These are phyloP conservation scores for Punica granatum DNA, from an alignment of 345 rosid genomes.

Conservation along the genomic window DNA sequence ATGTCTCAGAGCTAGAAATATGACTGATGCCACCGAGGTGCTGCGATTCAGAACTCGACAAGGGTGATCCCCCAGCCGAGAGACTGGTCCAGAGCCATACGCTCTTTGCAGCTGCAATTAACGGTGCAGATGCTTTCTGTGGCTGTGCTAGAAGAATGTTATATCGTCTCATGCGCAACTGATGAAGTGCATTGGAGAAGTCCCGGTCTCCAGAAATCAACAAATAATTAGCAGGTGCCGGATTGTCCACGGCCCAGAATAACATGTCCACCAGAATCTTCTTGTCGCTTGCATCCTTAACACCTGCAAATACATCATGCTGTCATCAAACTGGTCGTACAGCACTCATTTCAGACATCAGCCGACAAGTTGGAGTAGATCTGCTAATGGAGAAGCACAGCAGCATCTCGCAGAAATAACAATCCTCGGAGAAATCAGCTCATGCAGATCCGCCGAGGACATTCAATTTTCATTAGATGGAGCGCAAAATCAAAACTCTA, in stretches of 20 bases:
- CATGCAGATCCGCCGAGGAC: neutral
- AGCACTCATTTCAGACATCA: neutral
- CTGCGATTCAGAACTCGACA: constrained; percentile 16
- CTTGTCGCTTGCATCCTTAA: too few species aligned
- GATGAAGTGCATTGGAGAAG: constrained; percentile 46
- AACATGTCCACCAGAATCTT: constrained; percentile 48
- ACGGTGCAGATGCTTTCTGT: constrained; percentile 31
- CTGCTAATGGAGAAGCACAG: too few species aligned
- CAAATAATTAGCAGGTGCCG: constrained; percentile 43
- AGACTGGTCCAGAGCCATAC: constrained; percentile 47
- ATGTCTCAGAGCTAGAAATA: constrained; percentile 15
- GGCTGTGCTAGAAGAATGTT: constrained; percentile 44
- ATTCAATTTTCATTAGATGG: neutral
- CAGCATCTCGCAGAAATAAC: neutral
- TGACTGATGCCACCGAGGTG: too few species aligned
- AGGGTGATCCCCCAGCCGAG: constrained; percentile 30
- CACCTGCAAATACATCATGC: constrained; percentile 10
- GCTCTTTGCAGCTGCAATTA: constrained; percentile 37
- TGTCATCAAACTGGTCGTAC: neutral
- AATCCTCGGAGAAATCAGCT: neutral
- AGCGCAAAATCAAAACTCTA: neutral
- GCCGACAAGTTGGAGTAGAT: too few species aligned
- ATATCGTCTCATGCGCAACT: constrained; percentile 39
- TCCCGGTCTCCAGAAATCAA: constrained; percentile 43
- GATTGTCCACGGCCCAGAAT: constrained; percentile 49